Base-by-base conservation (phyloP, 805 yeast genomes). In the Pichia heedii region DNA sequence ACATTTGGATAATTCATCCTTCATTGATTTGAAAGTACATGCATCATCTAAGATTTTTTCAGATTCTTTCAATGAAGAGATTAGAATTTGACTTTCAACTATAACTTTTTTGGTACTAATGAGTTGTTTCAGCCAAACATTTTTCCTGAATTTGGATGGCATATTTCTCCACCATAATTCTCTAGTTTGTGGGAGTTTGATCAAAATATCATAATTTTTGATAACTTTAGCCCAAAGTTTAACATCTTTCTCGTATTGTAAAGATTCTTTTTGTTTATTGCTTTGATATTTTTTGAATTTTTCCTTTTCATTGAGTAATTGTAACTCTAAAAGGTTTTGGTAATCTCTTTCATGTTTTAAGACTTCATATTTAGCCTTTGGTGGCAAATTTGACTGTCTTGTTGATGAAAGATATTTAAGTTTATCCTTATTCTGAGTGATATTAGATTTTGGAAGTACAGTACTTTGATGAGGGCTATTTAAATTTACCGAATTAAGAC, bases 381-480 rank as follows among this genome's bases (percentile, higher is more conserved):
- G 85, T 0, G 90, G 89, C 33, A 82, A 60, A 65, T 77, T 73
- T 1, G 70, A 60, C 22, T 84, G 88, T 42, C 90, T 62, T 0
- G 88, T 79, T 21, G 67, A 64, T 0, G 81, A 59, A 13, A 68
- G 49, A 42, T 62, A 54, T 11, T 55, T 50, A 18, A 29, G 6
- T 37, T 37, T 37, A 37, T 29, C 32, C 6, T 29, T 29, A 5
- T 29, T 29, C 15, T 29, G 32, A 5, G 13, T 13, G 15, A 3
- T 5, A 3, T 10, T 29, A 29, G n/a, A n/a, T n/a, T n/a, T n/a
- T n/a, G n/a, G n/a, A n/a, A n/a, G n/a, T n/a, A n/a, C n/a, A n/a
- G n/a, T n/a, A n/a, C n/a, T n/a, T n/a, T n/a, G n/a, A n/a, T n/a
- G n/a, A n/a, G n/a, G n/a, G n/a, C n/a, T n/a, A n/a, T n/a, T n/a